Base-by-base conservation (phyloP, 305 asterid species). In the Solanum hybrid region DNA sequence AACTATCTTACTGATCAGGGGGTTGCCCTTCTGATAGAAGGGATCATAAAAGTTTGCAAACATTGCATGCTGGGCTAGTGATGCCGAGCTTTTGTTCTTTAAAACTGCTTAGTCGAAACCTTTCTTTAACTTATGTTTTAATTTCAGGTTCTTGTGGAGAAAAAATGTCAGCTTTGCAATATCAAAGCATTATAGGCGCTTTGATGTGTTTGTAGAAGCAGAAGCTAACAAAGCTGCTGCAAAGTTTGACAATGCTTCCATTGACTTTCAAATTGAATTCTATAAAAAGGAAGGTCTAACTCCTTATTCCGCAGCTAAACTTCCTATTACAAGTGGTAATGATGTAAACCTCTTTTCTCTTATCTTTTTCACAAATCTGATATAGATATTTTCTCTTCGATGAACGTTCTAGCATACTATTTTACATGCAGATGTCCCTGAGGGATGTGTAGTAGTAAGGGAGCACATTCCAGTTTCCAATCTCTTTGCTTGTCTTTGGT, bases 401-500 rank as follows among this genome's bases (percentile, higher is more conserved):
- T 42, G 19, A 13, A 26, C 2, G 15, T 32, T 51, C 2, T 86
- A 76, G 87, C 64, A 72, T 71, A 72, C 56, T 84, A 36, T 76
- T 75, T 81, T 90, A 78, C 85, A 34, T 90, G 84, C 96, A 96
- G 99, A 95, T 94, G 99, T 96, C 91, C 99, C 98, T 4, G 99
- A 96, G 93, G 99, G 99, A 87, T 96, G 99, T 91, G 98, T 96
- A 32, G 95, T 96, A 88, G 87, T 95, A 88, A 94, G 93, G 91
- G 99, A 95, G 92, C 98, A 96, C 90, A 91, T 93, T 85, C 99
- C 99, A 36, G 93, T 96, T 89, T 92, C 98, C 89, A 94, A 96
- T 90, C 97, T 96, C 88, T 96, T 95, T 88, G 95, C 99, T 51
- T 96, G 99, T 92, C 96, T 96, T 81, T 95, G 99, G 99, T 96